A percentile compares a stretch with the other conserved stretches of the same genome.
Evolutionary conservation across 2,329 filamentous ascomycete genomes (phyloP).

Genomic region (Sporothrix phasma): DNA sequence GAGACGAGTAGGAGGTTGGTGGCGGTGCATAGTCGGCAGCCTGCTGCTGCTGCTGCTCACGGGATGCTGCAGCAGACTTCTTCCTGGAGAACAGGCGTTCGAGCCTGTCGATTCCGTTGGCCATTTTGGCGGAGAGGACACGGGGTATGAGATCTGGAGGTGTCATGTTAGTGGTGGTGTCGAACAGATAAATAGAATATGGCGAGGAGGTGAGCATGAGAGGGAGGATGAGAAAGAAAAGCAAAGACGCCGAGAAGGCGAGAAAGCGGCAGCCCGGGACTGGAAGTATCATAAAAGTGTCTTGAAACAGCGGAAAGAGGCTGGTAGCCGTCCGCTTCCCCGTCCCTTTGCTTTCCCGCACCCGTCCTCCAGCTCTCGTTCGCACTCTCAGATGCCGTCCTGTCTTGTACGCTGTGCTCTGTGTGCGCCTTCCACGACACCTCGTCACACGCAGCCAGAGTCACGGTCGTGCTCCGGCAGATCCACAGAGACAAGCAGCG

Average conservation of each 20-base stretch:
- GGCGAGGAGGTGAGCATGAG: neutral
- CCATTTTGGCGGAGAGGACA: conserved; percentile 29
- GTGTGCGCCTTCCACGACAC: conserved; percentile 2
- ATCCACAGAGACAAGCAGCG: neutral
- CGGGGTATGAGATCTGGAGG: conserved; percentile 16
- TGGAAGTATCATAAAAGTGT: neutral
- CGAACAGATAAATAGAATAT: neutral
- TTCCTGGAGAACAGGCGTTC: conserved; percentile 44
- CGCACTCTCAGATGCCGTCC: conserved; percentile 2
- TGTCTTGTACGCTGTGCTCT: neutral
- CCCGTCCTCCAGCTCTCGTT: too few relatives aligned
- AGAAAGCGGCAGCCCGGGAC: neutral
- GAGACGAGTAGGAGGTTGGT: conserved; percentile 17
- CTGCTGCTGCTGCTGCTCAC: conserved; percentile 11
- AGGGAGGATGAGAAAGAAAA: neutral
- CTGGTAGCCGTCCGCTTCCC: neutral
- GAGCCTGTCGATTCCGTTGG: conserved; percentile 38
- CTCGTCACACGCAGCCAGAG: neutral
- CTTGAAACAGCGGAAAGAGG: neutral
- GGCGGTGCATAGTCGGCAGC: conserved; percentile 4
- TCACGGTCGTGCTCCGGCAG: neutral
- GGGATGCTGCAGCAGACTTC: conserved; percentile 22
- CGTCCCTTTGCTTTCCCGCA: neutral
- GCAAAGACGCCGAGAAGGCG: neutral
- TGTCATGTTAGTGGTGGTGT: conserved; percentile 12